A percentile compares a stretch with the other conserved stretches of the same genome.
Evolutionary conservation across 352 stramenopile genomes (phyloP).

Genomic region (Thalassiosira ordinaria): DNA sequence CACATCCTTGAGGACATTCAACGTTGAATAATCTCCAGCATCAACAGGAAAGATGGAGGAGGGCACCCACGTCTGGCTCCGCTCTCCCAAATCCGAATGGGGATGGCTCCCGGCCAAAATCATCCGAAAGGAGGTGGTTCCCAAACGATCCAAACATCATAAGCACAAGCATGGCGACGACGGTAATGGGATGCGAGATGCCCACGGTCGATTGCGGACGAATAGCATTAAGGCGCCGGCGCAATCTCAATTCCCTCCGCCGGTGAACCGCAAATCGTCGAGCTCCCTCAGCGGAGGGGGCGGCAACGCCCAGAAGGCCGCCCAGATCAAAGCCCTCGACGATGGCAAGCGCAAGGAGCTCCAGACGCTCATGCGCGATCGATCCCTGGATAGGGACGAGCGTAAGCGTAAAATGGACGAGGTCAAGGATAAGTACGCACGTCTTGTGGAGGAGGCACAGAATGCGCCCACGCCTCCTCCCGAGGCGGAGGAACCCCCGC

Average conservation of each 20-base stretch:
- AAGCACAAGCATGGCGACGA: background rate
- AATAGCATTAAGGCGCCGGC: background rate
- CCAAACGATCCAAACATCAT: conserved; percentile 9
- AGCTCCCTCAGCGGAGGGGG: background rate
- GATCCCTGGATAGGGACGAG: conserved; percentile 24
- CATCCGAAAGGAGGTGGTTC: conserved; percentile 50
- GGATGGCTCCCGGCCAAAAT: conserved; percentile 84
- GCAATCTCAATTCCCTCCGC: background rate
- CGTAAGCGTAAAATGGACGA: conserved; percentile 33
- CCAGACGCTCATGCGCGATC: conserved; percentile 24
- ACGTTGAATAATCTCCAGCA: too few species aligned
- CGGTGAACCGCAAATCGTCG: background rate
- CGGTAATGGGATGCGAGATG: background rate
- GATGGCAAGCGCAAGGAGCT: conserved; percentile 11
- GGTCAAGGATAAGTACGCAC: conserved; percentile 23
- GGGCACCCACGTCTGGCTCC: conserved; percentile 81
- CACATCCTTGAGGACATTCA: too few species aligned
- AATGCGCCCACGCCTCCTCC: background rate
- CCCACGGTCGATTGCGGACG: conserved; percentile 6
- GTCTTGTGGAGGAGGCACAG: background rate
- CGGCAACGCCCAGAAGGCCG: background rate
- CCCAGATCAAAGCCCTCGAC: conserved; percentile 19
- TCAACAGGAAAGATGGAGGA: too few species aligned
- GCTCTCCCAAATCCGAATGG: conserved; percentile 77
- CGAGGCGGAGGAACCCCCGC: background rate